Evolutionary conservation across 306 rosid species (phyloP).

Genomic region (Dalbergia cultrata): DNA sequence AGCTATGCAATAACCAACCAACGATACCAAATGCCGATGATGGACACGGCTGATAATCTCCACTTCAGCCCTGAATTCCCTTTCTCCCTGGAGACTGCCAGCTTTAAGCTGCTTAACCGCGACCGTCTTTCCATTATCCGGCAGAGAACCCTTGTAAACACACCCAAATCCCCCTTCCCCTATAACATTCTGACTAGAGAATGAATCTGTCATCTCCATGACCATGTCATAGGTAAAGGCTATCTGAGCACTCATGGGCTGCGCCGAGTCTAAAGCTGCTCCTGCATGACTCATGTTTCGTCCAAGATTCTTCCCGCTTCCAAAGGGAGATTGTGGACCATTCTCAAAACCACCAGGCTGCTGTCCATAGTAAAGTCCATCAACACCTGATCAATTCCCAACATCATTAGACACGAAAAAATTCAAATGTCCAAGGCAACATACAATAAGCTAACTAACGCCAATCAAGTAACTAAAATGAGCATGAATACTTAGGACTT

Average conservation of each 20-base stretch:
- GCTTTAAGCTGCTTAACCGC: conserved; percentile 95
- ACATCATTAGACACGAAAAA: conserved; percentile 38
- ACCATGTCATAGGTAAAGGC: conserved; percentile 75
- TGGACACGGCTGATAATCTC: conserved; percentile 94
- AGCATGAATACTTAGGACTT: neutral
- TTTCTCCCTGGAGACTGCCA: conserved; percentile 93
- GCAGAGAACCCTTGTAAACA: conserved; percentile 78
- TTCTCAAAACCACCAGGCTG: conserved; percentile 27
- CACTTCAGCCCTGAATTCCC: conserved; percentile 92
- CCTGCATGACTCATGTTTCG: conserved; percentile 43
- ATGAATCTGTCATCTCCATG: conserved; percentile 74
- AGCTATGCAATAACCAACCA: conserved; percentile 89
- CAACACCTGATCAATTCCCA: conserved; percentile 50
- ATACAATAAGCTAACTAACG: too few species aligned
- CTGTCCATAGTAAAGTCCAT: conserved; percentile 61
- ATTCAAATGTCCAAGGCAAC: neutral
- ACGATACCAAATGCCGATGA: conserved; percentile 86
- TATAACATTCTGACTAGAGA: conserved; percentile 68
- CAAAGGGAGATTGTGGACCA: conserved; percentile 41
- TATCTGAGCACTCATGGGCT: conserved; percentile 49
- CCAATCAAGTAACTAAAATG: neutral
- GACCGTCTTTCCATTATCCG: conserved; percentile 66
- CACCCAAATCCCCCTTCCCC: conserved; percentile 96
- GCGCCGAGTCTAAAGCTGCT: conserved; percentile 51
- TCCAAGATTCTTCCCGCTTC: conserved; percentile 54